Percentiles rank a stretch among this genome's conserved stretches.
These are phyloP conservation scores for Metarhizium anisopliae DNA, from an alignment of 2,329 filamentous ascomycete genomes.

Conservation along the genomic window DNA sequence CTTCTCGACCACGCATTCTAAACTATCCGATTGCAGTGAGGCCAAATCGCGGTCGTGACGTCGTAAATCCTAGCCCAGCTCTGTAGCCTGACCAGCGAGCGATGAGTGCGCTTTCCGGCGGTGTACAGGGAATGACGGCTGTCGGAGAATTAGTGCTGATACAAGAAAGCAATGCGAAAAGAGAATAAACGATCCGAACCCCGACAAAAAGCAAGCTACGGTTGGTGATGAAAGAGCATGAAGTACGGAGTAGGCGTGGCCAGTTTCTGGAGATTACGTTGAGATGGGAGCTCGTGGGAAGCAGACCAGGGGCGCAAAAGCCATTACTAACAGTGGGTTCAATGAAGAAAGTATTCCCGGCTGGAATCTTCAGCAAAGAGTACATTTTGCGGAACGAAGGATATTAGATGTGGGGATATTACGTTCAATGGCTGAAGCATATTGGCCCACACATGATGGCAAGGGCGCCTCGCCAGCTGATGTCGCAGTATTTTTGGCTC, in stretches of 20 bases:
- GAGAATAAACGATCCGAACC: not conserved
- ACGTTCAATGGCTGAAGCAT: no score
- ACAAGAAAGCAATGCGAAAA: not conserved
- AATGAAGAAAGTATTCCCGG: not conserved
- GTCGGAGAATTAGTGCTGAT: not conserved
- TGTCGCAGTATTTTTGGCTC: no score
- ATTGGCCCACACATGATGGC: no score
- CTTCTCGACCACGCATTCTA: not conserved
- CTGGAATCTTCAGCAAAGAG: not conserved
- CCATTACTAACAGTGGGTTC: not conserved
- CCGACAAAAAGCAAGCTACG: not conserved
- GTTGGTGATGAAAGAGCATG: not conserved
- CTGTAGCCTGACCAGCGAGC: not conserved
- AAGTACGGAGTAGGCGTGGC: not conserved
- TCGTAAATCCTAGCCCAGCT: not conserved
- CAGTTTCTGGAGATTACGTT: not conserved
- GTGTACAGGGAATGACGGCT: not conserved
- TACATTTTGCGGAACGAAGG: no score
- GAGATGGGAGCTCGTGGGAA: not conserved
- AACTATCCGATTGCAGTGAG: not conserved
- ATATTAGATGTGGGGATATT: no score
- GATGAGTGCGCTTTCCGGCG: not conserved
- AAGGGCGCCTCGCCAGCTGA: no score
- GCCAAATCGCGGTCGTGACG: not conserved
- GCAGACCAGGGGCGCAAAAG: not conserved